phyloP scores from a whole-genome alignment of 306 rosid genomes.

The Cicer yamashitae region DNA sequence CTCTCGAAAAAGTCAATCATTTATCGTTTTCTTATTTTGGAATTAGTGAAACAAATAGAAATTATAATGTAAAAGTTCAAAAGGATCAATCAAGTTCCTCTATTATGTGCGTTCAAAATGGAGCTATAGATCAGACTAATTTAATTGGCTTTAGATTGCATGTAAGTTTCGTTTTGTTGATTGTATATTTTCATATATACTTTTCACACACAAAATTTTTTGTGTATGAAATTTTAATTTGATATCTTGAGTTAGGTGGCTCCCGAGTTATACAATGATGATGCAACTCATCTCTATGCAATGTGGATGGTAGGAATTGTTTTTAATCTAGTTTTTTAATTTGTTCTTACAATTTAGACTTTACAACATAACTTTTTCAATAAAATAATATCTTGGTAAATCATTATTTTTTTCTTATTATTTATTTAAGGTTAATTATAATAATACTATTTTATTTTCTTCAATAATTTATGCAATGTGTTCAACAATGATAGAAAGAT shows the following conservation, averaged over 20 bases:
- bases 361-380: neutral
- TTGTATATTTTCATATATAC: no score
- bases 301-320: neutral
- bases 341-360: neutral
- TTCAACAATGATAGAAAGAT: neutral
- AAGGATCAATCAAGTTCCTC: neutral
- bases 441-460: neutral
- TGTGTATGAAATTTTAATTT: neutral
- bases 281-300: neutral
- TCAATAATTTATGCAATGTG: neutral
- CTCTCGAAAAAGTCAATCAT: neutral
- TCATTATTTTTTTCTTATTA: no score
- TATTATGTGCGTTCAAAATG: slow-evolving; percentile 8
- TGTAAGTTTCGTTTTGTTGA: neutral
- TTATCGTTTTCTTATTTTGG: neutral
- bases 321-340: neutral
- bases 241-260: neutral
- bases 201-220: neutral
- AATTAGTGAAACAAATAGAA: neutral
- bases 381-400: no score
- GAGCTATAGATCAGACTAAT: neutral
- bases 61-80: neutral
- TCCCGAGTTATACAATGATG: neutral
- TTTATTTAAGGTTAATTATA: no score
- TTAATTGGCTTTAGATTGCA: neutral